Evolutionary conservation across 1,284 basidiomycete genomes (phyloP), one percentile per base, ranked within the genome.

Genomic region (Vanrija sp.): DNA sequence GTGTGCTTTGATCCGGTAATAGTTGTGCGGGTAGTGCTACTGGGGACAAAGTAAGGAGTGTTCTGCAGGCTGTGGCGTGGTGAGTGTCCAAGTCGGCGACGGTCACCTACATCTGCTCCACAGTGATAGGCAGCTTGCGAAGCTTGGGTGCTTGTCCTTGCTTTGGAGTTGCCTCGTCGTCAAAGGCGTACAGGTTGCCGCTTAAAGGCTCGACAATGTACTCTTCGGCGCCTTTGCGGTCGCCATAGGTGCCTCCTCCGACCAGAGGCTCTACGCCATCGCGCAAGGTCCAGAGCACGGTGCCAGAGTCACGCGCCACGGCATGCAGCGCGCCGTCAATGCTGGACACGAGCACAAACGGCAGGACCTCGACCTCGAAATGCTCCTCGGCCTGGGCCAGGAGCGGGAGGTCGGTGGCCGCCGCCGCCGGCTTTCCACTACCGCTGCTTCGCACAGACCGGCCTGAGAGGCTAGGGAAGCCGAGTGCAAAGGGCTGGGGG

Each of bases 181-280:
- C 60, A 51, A 71, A 70, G 38, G 73, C 73, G 48, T 68, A 77
- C 42, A 77, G 57, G 45, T 65, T 66, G 23, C 75, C 75, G 52
- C 71, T 73, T 15, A 75, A 65, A 3, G 75, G 75, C 56, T 77
- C 75, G 43, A 77, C 70, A 42, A 77, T 74, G 54, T 74, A 77
- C 47, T 73, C 69, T 49, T 69, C 66, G 38, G 21, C n/a, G 39
- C 25, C 16, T 34, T 34, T 34, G 26, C 52, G 55, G 28, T 52
- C 50, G 15, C 69, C 71, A 26, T 55, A 61, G 8, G 64, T 59
- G 43, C 65, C 68, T 29, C 71, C 73, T 10, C 73, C 73, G 9
- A 74, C 71, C 14, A 72, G 56, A 16, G 72, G 72, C 26, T 71
- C 64, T 2, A 74, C 66, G n/a, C 72, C 74, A 16, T 74, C 72